phyloP scores from a whole-genome alignment of 2,329 filamentous ascomycete genomes.

The Aspergillus nomiae region DNA sequence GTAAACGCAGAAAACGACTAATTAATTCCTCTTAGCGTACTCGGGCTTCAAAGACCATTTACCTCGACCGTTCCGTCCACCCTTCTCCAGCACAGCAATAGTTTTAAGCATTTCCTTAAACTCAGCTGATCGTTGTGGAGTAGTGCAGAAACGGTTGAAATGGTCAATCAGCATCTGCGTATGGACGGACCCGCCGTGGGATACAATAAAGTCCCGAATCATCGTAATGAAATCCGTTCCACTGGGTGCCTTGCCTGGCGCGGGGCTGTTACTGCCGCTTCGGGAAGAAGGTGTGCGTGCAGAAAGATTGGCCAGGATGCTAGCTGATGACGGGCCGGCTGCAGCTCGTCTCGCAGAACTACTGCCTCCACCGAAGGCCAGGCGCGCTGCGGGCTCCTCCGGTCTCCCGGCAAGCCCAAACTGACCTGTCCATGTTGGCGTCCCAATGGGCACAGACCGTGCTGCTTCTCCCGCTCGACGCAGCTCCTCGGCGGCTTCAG shows the following conservation, averaged over 20 bases:
- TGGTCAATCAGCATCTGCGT: slow-evolving; percentile 88
- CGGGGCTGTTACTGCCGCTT: slow-evolving; percentile 44
- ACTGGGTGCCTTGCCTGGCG: slow-evolving; percentile 41
- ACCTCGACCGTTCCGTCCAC: slow-evolving; percentile 50
- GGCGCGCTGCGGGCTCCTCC: slow-evolving; percentile 51
- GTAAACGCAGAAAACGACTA: not conserved
- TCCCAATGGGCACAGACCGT: slow-evolving; percentile 72
- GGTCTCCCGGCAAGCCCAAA: slow-evolving; percentile 76
- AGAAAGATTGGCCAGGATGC: slow-evolving; percentile 43
- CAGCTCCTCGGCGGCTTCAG: slow-evolving; percentile 74
- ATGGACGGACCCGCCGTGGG: slow-evolving; percentile 75
- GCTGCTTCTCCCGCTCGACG: slow-evolving; percentile 73
- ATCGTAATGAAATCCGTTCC: slow-evolving; percentile 67
- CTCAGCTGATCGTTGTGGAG: slow-evolving; percentile 67
- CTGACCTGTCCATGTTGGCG: slow-evolving; percentile 90
- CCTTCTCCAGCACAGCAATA: slow-evolving; percentile 71
- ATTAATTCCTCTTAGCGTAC: slow-evolving; percentile 37
- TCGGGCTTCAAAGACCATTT: slow-evolving; percentile 64
- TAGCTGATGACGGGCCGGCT: slow-evolving; percentile 43
- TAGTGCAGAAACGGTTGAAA: slow-evolving; percentile 79
- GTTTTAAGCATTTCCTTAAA: slow-evolving; percentile 80
- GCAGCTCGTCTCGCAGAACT: slow-evolving; percentile 38
- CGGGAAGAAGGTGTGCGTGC: slow-evolving; percentile 25
- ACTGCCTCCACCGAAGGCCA: slow-evolving; percentile 43
- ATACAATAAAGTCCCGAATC: slow-evolving; percentile 77